A percentile compares a stretch with the other conserved stretches of the same genome.
Conservation (phyloP, 2,329 filamentous ascomycete genomes). For the Trichoderma oligosporum region DNA sequence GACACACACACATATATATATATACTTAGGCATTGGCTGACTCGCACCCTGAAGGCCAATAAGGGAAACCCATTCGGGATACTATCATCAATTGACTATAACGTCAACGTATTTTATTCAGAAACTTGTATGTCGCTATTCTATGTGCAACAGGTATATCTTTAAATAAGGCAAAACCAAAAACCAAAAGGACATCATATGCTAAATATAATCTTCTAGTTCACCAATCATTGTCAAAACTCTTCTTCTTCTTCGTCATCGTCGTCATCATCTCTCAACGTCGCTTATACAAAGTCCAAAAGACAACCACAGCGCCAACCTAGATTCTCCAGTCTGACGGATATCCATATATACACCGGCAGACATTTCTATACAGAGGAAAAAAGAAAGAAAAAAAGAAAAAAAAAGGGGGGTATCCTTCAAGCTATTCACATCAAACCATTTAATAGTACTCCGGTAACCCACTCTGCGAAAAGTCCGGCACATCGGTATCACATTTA, state of each 20-base stretch:
- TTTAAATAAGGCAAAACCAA: too few relatives aligned
- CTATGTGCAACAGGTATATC: not conserved
- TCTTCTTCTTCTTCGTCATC: not conserved
- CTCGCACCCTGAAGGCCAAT: too few relatives aligned
- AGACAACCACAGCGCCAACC: not conserved
- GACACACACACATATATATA: too few relatives aligned
- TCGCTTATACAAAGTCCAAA: not conserved
- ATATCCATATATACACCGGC: not conserved
- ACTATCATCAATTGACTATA: too few relatives aligned
- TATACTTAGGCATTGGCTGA: too few relatives aligned
- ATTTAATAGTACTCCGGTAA: slow-evolving; percentile 42
- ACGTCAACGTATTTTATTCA: too few relatives aligned
- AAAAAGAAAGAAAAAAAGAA: slow-evolving; percentile 2
- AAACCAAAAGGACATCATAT: too few relatives aligned
- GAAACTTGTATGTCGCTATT: too few relatives aligned
- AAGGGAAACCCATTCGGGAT: too few relatives aligned
- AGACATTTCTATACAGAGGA: slow-evolving; percentile 6
- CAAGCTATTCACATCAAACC: not conserved
- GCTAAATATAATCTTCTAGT: too few relatives aligned
- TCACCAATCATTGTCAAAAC: not conserved
- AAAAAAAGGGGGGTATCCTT: slow-evolving; percentile 9
- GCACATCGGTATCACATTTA: slow-evolving; percentile 58
- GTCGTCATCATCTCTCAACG: not conserved
- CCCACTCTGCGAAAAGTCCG: slow-evolving; percentile 44
- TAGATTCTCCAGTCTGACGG: not conserved